Base-by-base conservation (phyloP, 1,139 yeast genomes). In the Candida sanyaensis region DNA sequence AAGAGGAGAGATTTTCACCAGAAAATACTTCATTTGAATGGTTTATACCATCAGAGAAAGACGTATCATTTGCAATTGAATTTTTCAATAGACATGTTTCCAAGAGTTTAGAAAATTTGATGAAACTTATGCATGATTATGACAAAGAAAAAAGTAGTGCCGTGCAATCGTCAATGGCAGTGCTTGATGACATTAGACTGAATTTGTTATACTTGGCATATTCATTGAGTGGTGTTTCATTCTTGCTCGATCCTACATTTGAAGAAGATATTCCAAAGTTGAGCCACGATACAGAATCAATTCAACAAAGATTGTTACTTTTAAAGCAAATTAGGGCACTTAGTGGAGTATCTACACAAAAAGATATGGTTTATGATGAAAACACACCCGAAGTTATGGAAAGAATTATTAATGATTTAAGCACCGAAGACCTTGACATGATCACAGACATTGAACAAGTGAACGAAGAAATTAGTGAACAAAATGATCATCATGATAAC, bases 161-260 rank as follows among this genome's bases (percentile, higher is more conserved):
- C 2, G 48, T 40, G 7, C 49, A 43, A 26, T 56, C 48, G n/a
- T 57, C 67, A 1, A 52, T 69, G 28, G 59, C 61, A 13, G 50
- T 68, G 3, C 59, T 74, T 3, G 88, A 84, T 55, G 80, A 74
- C 17, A 62, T 88, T 24, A 73, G 82, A 32, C 80, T 80, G 57
- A 77, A 79, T 55, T 68, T 87, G 54, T 66, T 84, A 41, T 80
- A 78, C 49, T 62, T 88, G 47, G 77, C 88, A 0, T 83, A 84
- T 48, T 71, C 83, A 0, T 60, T 87, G 2, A 83, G 96, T 45
- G 97, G 97, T 24, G 73, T 83, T n/a, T 79, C 96, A 23, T 75
- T 80, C 46, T 67, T 92, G 42, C 80, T 89, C 57, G 97, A 91
- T 61, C 92, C 96, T 0, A 72, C 76, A 0, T 76, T 73, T 50